A percentile compares a stretch with the other conserved stretches of the same genome.
These are phyloP conservation scores for Phyllosticta ampelicida DNA, from an alignment of 2,329 filamentous ascomycete species.

Conservation along the genomic window DNA sequence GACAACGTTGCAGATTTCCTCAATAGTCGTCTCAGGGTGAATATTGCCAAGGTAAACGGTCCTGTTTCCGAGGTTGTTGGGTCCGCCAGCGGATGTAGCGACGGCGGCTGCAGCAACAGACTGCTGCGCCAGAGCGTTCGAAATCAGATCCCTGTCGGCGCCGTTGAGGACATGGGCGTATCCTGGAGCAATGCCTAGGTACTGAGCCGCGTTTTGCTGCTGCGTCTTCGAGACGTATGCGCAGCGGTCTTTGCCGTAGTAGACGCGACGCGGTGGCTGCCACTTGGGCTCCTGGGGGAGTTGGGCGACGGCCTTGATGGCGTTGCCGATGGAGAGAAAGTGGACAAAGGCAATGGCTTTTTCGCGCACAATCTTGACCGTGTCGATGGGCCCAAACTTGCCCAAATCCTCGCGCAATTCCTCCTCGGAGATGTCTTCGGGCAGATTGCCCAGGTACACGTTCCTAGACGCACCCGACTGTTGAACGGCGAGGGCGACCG, in stretches of 20 bases:
- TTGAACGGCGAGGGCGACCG: conserved; percentile 92
- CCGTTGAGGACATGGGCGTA: conserved; percentile 95
- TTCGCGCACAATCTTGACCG: conserved; percentile 93
- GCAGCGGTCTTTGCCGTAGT: conserved; percentile 97
- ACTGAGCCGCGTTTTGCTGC: conserved; percentile 97
- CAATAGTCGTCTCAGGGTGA: conserved; percentile 95
- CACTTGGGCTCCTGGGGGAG: conserved; percentile 94
- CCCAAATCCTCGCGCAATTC: conserved; percentile 89
- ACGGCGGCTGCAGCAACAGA: conserved; percentile 95
- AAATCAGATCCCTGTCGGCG: conserved; percentile 92
- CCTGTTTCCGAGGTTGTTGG: conserved; percentile 93
- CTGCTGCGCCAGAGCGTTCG: conserved; percentile 90
- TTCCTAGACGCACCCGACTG: conserved; percentile 95
- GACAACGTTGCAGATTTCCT: conserved; percentile 99
- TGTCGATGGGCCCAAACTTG: conserved; percentile 95
- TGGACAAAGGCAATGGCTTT: conserved; percentile 98
- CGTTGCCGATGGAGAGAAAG: conserved; percentile 93
- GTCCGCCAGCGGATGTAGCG: conserved; percentile 88
- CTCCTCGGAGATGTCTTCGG: conserved; percentile 82
- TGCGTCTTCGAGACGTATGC: conserved; percentile 99
- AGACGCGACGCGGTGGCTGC: conserved; percentile 89
- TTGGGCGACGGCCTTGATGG: conserved; percentile 95
- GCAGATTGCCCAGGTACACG: conserved; percentile 88
- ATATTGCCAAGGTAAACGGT: conserved; percentile 99
- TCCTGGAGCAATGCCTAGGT: conserved; percentile 89